phyloP scores from a whole-genome alignment of 768 basidiomycete species.

The Rhizopogon vesiculosus region DNA sequence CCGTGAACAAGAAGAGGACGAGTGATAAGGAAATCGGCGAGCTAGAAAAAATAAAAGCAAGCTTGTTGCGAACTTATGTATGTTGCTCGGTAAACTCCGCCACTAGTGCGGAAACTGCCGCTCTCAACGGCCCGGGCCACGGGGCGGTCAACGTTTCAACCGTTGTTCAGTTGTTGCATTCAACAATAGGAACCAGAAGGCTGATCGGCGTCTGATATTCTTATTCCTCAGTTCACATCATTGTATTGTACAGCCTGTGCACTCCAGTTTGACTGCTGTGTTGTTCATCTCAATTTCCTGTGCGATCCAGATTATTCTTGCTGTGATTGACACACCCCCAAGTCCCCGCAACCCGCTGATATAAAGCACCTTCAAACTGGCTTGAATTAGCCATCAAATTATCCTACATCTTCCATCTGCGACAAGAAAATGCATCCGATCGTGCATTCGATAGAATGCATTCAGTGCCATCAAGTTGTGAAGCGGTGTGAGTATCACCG shows the following conservation, averaged over 20 bases:
- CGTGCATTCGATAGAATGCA: neutral
- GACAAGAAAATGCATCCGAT: neutral
- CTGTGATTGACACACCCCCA: neutral
- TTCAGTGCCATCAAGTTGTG: neutral
- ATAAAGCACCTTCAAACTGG: neutral
- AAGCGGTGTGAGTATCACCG: neutral
- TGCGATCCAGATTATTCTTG: neutral
- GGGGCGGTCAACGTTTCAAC: no score
- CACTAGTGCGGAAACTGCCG: neutral
- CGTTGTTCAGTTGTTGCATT: no score
- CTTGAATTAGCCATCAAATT: neutral
- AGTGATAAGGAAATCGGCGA: conserved; percentile 28
- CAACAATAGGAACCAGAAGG: no score
- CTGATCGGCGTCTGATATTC: no score
- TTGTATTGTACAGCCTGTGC: no score
- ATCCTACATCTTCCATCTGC: neutral
- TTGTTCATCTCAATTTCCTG: neutral
- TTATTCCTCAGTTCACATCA: no score
- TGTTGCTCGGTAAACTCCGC: conserved; percentile 14
- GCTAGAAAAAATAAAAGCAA: conserved; percentile 1
- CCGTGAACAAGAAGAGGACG: conserved; percentile 8
- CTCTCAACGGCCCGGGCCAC: no score
- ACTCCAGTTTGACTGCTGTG: no score
- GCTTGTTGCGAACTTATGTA: neutral
- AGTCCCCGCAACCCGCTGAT: neutral